phyloP scores from a whole-genome alignment of 2,329 filamentous ascomycete genomes.

The Exophiala viscosa region DNA sequence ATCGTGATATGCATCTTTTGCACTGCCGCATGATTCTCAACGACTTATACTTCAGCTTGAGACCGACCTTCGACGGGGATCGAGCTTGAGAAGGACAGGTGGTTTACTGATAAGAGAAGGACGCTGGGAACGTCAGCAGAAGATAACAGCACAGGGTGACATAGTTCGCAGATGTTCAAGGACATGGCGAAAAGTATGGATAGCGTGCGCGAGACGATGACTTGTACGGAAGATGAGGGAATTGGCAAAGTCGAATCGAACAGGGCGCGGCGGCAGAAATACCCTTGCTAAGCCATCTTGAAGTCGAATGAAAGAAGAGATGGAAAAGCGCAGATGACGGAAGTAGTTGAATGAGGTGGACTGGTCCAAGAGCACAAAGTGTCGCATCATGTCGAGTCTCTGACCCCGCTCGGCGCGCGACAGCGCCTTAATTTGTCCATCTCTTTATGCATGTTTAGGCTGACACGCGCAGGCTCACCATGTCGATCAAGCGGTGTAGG shows the following conservation, averaged over 20 bases:
- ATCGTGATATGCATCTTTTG: too few species aligned
- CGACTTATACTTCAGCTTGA: too few species aligned
- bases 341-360: conserved; percentile 10
- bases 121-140: conserved; percentile 11
- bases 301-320: conserved; percentile 8
- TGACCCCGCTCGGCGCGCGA: conserved; percentile 11
- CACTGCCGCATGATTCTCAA: too few species aligned
- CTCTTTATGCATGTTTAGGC: too few species aligned
- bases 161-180: background rate
- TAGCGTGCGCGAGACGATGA: too few species aligned
- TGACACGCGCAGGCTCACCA: too few species aligned
- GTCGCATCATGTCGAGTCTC: conserved; percentile 6
- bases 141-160: background rate
- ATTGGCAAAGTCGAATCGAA: background rate
- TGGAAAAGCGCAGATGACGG: conserved; percentile 10
- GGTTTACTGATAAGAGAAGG: background rate
- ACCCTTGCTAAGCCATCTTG: conserved; percentile 14
- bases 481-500: too few species aligned
- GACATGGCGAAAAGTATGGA: conserved; percentile 3
- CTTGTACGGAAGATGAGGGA: too few species aligned
- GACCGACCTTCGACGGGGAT: background rate
- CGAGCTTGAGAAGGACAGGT: background rate
- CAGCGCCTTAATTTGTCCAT: conserved; percentile 1
- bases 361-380: conserved; percentile 12
- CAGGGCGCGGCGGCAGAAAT: conserved; percentile 6